Base-by-base conservation (phyloP, 2,329 filamentous ascomycete species). In the Coniella lustricola region DNA sequence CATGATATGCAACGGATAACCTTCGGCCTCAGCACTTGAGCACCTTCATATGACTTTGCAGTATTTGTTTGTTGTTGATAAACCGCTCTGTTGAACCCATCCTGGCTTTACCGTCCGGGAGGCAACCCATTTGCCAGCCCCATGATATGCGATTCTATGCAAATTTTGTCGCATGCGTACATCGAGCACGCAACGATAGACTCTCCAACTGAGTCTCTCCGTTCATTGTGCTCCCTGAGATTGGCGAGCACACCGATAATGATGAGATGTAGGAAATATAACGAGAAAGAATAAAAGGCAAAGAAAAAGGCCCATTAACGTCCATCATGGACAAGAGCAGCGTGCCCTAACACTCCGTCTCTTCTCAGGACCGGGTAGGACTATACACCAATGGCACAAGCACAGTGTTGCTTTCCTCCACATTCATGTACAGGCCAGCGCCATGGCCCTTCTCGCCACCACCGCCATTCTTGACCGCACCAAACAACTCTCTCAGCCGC, bases 361-460 rank as follows among this genome's bases (percentile, higher is more conserved):
- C 13, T 31, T 14, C 29, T 60, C 53, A 66, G n/a, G 57, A 17
- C 16, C 40, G 40, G 9, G 40, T 61, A 38, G 73, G 68, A 60
- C 72, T 79, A 49, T 82, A 80, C 62, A 83, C 76, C 59, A 84
- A 65, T 53, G 80, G 79, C 53, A 84, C 79, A 56, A 80, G 57
- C 16, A 70, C 69, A 43, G 71, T 75, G 58, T 67, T 69, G 55
- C 48, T 53, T 18, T 73, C 77, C 52, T 79, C 77, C 59, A 78
- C 62, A 46, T 67, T 71, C 52, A 68, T 59, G 37, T 71, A 65
- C 47, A 76, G 41, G 35, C 57, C 40, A 16, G 31, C 25, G 29
- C 48, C 46, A 42, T 46, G 37, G 35, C 44, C 44, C 36, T 40
- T 39, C 18, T 46, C 37, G 2, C 21, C 43, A 7, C 46, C 36